Conservation (phyloP, 306 rosid genomes). For the Dryas drummondii region DNA sequence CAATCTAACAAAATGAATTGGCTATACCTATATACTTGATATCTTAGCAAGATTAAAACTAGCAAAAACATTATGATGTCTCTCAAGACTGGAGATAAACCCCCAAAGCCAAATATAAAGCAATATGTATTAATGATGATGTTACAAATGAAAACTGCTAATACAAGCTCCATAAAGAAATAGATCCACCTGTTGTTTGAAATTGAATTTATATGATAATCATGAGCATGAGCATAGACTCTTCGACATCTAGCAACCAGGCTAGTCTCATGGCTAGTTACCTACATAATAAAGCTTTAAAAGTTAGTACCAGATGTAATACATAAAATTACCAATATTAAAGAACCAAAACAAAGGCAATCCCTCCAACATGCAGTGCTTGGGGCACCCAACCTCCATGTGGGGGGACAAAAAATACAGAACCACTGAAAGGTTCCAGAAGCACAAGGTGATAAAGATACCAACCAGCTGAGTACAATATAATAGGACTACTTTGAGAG, state of each 20-base stretch:
- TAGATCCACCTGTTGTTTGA: slow-evolving; percentile 87
- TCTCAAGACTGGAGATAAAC: not conserved
- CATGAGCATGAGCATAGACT: slow-evolving; percentile 99
- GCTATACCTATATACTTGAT: not conserved
- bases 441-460: not conserved
- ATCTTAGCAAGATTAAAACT: not conserved
- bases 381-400: no score
- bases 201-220: slow-evolving; percentile 96
- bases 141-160: not conserved
- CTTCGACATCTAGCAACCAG: slow-evolving; percentile 90
- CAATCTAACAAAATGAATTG: not conserved
- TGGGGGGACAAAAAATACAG: slow-evolving; percentile 7
- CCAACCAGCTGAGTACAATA: not conserved
- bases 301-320: slow-evolving; percentile 31
- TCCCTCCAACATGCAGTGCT: no score
- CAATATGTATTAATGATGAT: not conserved
- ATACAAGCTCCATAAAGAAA: slow-evolving; percentile 17
- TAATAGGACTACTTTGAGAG: not conserved
- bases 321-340: slow-evolving; percentile 8
- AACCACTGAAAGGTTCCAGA: not conserved
- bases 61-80: not conserved
- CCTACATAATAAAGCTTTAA: slow-evolving; percentile 49
- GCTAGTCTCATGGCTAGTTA: slow-evolving; percentile 83
- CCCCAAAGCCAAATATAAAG: not conserved
- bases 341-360: slow-evolving; percentile 11